Evolutionary conservation across 306 rosid genomes (phyloP).

Genomic region (Quercus mongolica): DNA sequence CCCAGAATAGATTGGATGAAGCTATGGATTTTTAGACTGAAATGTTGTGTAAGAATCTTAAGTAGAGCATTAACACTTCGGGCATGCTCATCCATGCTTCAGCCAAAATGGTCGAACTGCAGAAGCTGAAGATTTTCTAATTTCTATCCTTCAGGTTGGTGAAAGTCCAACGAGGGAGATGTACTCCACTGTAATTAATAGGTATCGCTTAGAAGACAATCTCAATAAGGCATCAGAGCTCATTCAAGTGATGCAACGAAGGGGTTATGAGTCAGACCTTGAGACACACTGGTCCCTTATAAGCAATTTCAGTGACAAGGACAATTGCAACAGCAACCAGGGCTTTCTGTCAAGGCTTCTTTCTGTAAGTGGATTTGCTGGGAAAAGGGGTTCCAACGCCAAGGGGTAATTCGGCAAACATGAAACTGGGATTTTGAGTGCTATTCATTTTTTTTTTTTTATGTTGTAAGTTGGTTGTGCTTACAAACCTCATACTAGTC

Average conservation of each 20-base stretch:
- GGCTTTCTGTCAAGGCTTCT: conserved; percentile 82
- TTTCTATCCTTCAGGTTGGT: conserved; percentile 40
- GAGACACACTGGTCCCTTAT: conserved; percentile 91
- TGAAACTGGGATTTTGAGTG: neutral
- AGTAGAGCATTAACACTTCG: conserved; percentile 46
- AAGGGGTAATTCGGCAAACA: neutral
- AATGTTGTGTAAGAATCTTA: conserved; percentile 55
- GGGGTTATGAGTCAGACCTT: conserved; percentile 78
- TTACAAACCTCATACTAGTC: neutral
- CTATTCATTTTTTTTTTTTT: neutral
- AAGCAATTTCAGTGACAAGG: conserved; percentile 43
- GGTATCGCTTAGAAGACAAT: conserved; percentile 54
- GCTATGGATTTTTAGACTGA: conserved; percentile 66
- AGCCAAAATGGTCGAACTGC: conserved; percentile 55
- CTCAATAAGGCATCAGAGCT: conserved; percentile 60
- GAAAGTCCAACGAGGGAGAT: conserved; percentile 69
- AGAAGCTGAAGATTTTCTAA: conserved; percentile 63
- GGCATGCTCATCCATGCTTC: conserved; percentile 47
- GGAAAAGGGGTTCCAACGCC: conserved; percentile 16
- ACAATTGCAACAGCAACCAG: conserved; percentile 28
- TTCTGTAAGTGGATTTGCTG: conserved; percentile 60
- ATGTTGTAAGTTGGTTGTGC: neutral
- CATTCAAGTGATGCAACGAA: conserved; percentile 71
- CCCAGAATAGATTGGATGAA: conserved; percentile 34
- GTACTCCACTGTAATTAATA: conserved; percentile 47